Evolutionary conservation across 148 eudicot species (phyloP).

Genomic region (Vaccinium darrowii): DNA sequence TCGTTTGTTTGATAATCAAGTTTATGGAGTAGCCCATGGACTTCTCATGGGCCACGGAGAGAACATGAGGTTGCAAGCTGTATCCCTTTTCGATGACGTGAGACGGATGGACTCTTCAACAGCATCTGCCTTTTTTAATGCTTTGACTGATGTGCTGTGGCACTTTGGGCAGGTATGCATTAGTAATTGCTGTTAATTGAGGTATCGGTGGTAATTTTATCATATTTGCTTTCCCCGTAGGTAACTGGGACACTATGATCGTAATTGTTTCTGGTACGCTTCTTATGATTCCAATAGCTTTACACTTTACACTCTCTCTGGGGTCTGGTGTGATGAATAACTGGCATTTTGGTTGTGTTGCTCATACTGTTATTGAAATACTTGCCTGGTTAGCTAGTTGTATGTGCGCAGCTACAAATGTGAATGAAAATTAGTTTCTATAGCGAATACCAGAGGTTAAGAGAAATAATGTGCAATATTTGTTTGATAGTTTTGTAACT

Average conservation of each 20-base stretch:
- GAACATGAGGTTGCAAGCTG: conserved; percentile 76
- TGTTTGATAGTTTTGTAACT: background rate
- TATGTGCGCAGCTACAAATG: background rate
- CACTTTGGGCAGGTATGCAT: conserved; percentile 89
- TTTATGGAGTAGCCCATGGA: conserved; percentile 97
- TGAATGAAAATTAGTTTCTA: background rate
- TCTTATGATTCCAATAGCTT: background rate
- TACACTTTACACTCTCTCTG: background rate
- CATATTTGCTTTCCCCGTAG: background rate
- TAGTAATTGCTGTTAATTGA: conserved; percentile 4
- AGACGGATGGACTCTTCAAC: conserved; percentile 86
- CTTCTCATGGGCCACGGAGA: conserved; percentile 77
- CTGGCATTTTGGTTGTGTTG: background rate
- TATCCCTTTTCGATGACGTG: conserved; percentile 86
- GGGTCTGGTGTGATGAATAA: background rate
- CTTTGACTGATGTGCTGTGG: conserved; percentile 95
- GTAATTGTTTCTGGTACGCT: background rate
- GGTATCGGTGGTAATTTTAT: background rate
- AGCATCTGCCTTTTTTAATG: conserved; percentile 94
- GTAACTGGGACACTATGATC: background rate
- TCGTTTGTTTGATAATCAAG: conserved; percentile 84
- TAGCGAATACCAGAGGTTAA: background rate
- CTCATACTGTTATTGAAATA: background rate
- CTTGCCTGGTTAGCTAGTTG: background rate
- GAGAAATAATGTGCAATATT: too few species aligned